Conservation (phyloP, 2,329 filamentous ascomycete species). For the Ophiostoma perfectum region DNA sequence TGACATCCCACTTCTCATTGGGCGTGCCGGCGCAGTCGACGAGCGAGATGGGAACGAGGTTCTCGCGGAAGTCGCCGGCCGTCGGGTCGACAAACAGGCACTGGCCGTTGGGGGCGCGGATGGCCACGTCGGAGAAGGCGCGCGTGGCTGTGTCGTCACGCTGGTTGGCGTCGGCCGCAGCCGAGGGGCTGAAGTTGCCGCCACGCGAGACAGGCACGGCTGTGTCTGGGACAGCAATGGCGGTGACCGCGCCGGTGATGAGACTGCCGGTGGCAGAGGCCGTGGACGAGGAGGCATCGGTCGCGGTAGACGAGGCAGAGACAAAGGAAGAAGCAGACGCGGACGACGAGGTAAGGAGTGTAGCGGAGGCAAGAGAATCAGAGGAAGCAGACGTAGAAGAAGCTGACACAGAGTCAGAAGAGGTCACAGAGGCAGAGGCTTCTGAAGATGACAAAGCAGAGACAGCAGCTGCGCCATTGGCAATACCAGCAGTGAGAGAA, state of each 20-base stretch:
- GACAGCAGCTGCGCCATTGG: not conserved
- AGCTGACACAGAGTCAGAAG: constrained; percentile 7
- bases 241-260: constrained; percentile 16
- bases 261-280: not conserved
- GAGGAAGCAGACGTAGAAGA: not conserved
- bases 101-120: constrained; percentile 44
- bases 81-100: constrained; percentile 50
- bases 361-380: not conserved
- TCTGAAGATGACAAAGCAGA: not conserved
- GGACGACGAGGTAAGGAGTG: not conserved
- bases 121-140: constrained; percentile 41
- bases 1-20: constrained; percentile 48
- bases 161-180: constrained; percentile 45
- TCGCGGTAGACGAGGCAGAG: not conserved
- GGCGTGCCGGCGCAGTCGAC: constrained; percentile 41
- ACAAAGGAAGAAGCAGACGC: not conserved
- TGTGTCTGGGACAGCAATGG: constrained; percentile 15
- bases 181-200: constrained; percentile 44
- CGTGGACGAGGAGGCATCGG: not conserved
- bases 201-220: constrained; percentile 47
- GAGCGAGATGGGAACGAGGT: constrained; percentile 46
- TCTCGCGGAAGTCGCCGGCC: constrained; percentile 50
- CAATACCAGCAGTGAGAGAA: constrained; percentile 1
- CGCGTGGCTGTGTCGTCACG: constrained; percentile 45
- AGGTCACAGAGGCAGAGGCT: not conserved